Evolutionary conservation across 148 eudicot genomes (phyloP).

Genomic region (Rhododendron simsii): DNA sequence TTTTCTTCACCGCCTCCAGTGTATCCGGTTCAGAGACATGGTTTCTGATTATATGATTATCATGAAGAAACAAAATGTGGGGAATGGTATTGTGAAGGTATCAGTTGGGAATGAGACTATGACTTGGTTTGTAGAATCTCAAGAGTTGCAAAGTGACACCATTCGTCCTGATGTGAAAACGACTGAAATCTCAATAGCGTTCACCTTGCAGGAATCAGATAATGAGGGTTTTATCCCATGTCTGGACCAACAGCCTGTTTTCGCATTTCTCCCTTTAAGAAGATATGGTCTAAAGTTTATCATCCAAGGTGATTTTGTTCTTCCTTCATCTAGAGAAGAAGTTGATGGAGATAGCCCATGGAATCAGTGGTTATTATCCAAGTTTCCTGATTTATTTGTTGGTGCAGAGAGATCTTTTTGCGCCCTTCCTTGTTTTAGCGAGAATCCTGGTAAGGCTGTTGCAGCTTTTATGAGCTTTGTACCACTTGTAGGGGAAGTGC

Average conservation of each 20-base stretch:
- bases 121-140: constrained; percentile 82
- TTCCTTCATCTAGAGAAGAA: constrained; percentile 98
- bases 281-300: constrained; percentile 93
- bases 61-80: constrained; percentile 75
- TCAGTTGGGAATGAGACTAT: constrained; percentile 63
- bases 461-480: constrained; percentile 81
- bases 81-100: constrained; percentile 71
- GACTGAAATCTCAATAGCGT: constrained; percentile 89
- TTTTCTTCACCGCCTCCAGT: constrained; percentile 91
- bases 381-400: constrained; percentile 81
- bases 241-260: constrained; percentile 85
- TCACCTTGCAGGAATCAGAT: constrained; percentile 65
- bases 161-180: constrained; percentile 61
- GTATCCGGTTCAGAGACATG: constrained; percentile 65
- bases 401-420: constrained; percentile 67
- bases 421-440: constrained; percentile 61
- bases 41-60: constrained; percentile 49
- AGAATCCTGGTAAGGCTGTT: constrained; percentile 69
- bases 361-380: constrained; percentile 95
- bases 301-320: constrained; percentile 96
- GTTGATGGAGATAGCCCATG: constrained; percentile 96
- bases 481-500: constrained; percentile 91
- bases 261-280: constrained; percentile 94
- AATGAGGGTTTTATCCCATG: constrained; percentile 57
- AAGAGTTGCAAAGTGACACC: constrained; percentile 48